Evolutionary conservation across 2,329 filamentous ascomycete species (phyloP).

Genomic region (Hirsutella minnesotensis): DNA sequence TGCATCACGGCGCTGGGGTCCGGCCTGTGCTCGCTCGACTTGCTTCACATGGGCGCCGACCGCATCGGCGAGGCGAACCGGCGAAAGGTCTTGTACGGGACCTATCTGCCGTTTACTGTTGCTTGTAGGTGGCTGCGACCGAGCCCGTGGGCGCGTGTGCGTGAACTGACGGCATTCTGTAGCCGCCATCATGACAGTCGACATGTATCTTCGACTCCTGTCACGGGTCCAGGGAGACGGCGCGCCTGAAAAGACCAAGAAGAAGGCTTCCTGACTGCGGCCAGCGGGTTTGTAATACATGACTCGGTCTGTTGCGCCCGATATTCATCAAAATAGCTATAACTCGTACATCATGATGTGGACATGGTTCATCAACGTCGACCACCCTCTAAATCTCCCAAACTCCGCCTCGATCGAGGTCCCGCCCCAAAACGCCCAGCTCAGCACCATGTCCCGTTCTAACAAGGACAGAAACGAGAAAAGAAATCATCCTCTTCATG

Average conservation of each 20-base stretch:
- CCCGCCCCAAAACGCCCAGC: background rate
- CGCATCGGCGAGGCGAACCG: conserved; percentile 33
- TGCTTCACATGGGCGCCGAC: conserved; percentile 33
- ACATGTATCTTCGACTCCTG: conserved; percentile 43
- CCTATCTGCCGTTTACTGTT: conserved; percentile 39
- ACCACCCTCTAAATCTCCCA: background rate
- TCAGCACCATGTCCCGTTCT: too few species aligned
- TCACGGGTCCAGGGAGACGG: conserved; percentile 21
- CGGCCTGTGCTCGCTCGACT: conserved; percentile 37
- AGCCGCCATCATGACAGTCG: conserved; percentile 38
- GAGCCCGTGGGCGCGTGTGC: too few species aligned
- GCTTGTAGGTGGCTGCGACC: conserved; percentile 39
- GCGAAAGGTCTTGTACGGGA: conserved; percentile 30
- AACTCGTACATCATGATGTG: too few species aligned
- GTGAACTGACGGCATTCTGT: too few species aligned
- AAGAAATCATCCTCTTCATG: too few species aligned
- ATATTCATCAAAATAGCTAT: too few species aligned
- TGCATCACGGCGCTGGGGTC: conserved; percentile 40
- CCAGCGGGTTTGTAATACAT: too few species aligned
- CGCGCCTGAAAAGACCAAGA: conserved; percentile 13
- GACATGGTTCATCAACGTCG: background rate
- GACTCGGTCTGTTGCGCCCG: too few species aligned
- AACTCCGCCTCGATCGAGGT: too few species aligned
- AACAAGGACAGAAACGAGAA: too few species aligned
- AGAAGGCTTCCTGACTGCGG: conserved; percentile 21